Evolutionary conservation across 1,284 basidiomycete species (phyloP).

Genomic region (Cutaneotrichosporon sp.): DNA sequence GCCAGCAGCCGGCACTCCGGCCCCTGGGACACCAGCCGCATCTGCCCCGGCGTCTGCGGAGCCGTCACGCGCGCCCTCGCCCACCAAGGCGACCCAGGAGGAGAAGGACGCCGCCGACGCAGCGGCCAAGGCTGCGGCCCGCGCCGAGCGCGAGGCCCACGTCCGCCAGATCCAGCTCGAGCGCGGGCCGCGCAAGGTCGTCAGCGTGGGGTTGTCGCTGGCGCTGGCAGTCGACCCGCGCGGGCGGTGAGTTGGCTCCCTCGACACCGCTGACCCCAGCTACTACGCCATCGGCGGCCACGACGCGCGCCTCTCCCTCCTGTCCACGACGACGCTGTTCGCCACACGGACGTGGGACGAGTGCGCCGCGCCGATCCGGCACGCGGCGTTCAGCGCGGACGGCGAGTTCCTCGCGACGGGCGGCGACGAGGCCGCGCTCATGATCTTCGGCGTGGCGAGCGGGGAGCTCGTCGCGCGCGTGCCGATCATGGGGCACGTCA

Average conservation of each 20-base stretch:
- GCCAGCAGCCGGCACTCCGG: background rate
- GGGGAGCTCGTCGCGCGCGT: slow-evolving; percentile 34
- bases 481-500: slow-evolving; percentile 30
- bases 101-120: slow-evolving; percentile 7
- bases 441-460: slow-evolving; percentile 37
- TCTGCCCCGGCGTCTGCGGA: background rate
- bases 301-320: slow-evolving; percentile 42
- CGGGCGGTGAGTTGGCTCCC: slow-evolving; percentile 26
- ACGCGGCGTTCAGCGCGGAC: slow-evolving; percentile 42
- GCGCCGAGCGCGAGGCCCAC: slow-evolving; percentile 19
- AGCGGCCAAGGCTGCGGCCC: slow-evolving; percentile 11
- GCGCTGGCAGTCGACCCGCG: slow-evolving; percentile 37
- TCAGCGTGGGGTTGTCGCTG: slow-evolving; percentile 33
- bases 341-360: slow-evolving; percentile 41
- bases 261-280: slow-evolving; percentile 14
- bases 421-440: slow-evolving; percentile 42
- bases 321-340: slow-evolving; percentile 42
- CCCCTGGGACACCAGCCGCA: background rate
- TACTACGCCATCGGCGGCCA: slow-evolving; percentile 45
- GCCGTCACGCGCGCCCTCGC: background rate
- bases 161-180: slow-evolving; percentile 31
- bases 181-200: slow-evolving; percentile 29
- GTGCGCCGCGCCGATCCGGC: slow-evolving; percentile 38
- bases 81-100: background rate
- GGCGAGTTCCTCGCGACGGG: slow-evolving; percentile 47